Evolutionary conservation across 2,329 filamentous ascomycete genomes (phyloP).

Genomic region (Apiospora aurea): DNA sequence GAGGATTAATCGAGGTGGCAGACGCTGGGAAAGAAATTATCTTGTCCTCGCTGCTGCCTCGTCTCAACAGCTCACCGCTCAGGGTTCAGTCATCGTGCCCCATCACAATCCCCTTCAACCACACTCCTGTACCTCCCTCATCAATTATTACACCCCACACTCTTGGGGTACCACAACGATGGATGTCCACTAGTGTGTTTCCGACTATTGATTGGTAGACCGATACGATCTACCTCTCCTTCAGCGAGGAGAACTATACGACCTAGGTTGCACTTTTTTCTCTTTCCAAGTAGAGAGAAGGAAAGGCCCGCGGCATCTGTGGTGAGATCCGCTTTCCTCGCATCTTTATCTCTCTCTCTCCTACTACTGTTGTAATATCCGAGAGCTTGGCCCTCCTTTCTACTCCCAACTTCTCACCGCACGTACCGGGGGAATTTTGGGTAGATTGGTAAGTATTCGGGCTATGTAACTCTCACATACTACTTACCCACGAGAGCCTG

Average conservation of each 20-base stretch:
- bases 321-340: not conserved
- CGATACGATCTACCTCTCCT: not conserved
- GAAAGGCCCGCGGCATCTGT: slow-evolving; percentile 11
- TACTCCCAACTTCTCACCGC: not conserved
- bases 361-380: not conserved
- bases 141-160: not conserved
- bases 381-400: not conserved
- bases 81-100: not conserved
- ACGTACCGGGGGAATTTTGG: not conserved
- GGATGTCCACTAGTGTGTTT: slow-evolving; percentile 1
- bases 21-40: not conserved
- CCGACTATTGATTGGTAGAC: not conserved
- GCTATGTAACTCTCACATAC: not conserved
- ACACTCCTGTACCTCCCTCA: no score
- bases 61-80: not conserved
- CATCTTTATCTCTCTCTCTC: no score
- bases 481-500: not conserved
- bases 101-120: no score
- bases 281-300: not conserved
- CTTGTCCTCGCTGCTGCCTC: not conserved
- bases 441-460: not conserved
- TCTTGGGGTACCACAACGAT: slow-evolving; percentile 4
- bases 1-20: not conserved
- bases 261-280: slow-evolving; percentile 3
- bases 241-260: not conserved